These are phyloP conservation scores for Globisporangium alternatum DNA, from an alignment of 352 stramenopile genomes.

Conservation along the genomic window DNA sequence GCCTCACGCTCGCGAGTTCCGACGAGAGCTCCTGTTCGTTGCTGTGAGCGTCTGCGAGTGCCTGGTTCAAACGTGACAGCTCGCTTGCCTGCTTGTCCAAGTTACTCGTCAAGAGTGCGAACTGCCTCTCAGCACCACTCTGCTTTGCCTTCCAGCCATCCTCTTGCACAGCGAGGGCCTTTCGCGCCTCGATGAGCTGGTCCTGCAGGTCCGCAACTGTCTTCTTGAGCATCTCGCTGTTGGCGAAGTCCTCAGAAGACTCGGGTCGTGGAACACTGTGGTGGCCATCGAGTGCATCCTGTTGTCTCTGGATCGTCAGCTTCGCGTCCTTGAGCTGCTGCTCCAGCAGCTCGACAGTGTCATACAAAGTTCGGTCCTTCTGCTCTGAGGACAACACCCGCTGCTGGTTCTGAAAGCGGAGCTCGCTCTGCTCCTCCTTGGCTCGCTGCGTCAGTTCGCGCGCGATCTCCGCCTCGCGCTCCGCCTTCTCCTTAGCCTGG, in stretches of 20 bases:
- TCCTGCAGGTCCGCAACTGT: constrained; percentile 30
- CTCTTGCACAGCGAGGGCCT: constrained; percentile 27
- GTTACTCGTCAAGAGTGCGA: constrained; percentile 1
- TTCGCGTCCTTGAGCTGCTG: constrained; percentile 27
- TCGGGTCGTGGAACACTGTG: constrained; percentile 17
- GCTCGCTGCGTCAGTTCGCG: constrained; percentile 27
- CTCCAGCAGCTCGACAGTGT: constrained; percentile 36
- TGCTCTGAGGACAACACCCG: constrained; percentile 38
- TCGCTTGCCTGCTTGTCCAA: not conserved
- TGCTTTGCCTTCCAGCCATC: constrained; percentile 21
- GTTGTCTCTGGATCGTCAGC: constrained; percentile 12
- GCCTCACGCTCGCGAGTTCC: constrained; percentile 7
- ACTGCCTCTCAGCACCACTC: not conserved
- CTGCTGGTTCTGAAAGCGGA: constrained; percentile 61
- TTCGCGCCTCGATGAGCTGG: constrained; percentile 25
- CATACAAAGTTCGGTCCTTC: constrained; percentile 34
- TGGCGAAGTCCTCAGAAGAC: constrained; percentile 19
- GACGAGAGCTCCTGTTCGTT: not conserved
- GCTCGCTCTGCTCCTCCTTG: constrained; percentile 54
- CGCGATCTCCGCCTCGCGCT: constrained; percentile 34
- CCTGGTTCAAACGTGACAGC: constrained; percentile 1
- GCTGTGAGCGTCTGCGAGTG: not conserved
- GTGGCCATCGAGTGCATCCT: constrained; percentile 17
- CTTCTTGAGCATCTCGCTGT: constrained; percentile 21
- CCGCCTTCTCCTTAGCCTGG: constrained; percentile 26